Evolutionary conservation across 805 yeast genomes (phyloP).

Genomic region (Citeromyces matritensis): DNA sequence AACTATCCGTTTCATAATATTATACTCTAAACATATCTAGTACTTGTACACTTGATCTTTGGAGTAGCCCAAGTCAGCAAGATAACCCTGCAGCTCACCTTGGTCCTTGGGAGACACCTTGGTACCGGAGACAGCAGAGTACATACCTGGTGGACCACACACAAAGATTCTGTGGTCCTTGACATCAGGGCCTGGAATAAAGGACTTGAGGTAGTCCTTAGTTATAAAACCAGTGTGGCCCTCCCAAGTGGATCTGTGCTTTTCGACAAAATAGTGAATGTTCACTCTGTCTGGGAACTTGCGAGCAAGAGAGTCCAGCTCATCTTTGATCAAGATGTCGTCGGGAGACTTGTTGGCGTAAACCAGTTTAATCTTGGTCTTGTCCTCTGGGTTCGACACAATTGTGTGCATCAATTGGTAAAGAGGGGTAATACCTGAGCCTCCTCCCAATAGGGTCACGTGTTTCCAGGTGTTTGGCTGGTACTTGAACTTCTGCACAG

Average conservation of each 20-base stretch:
- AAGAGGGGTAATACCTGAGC: constrained; percentile 93
- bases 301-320: constrained; percentile 54
- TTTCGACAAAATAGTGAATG: constrained; percentile 70
- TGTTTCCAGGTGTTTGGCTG: constrained; percentile 69
- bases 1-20: too few relatives aligned
- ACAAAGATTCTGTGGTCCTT: constrained; percentile 58
- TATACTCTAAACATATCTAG: constrained; percentile 14
- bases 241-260: constrained; percentile 24
- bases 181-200: constrained; percentile 48
- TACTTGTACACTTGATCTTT: constrained; percentile 85
- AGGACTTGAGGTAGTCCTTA: constrained; percentile 49
- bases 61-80: constrained; percentile 77
- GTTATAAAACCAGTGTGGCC: constrained; percentile 66
- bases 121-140: constrained; percentile 75
- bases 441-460: constrained; percentile 84
- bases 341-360: constrained; percentile 66
- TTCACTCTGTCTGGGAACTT: constrained; percentile 67
- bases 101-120: constrained; percentile 83
- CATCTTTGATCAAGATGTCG: constrained; percentile 74
- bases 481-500: constrained; percentile 85
- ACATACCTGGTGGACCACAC: constrained; percentile 93
- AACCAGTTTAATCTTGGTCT: constrained; percentile 71
- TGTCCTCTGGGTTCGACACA: constrained; percentile 68
- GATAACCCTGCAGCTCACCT: constrained; percentile 84
- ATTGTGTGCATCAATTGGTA: constrained; percentile 74